Evolutionary conservation across 257 asterid species (phyloP).

Genomic region (Solanum lycopersicoides): DNA sequence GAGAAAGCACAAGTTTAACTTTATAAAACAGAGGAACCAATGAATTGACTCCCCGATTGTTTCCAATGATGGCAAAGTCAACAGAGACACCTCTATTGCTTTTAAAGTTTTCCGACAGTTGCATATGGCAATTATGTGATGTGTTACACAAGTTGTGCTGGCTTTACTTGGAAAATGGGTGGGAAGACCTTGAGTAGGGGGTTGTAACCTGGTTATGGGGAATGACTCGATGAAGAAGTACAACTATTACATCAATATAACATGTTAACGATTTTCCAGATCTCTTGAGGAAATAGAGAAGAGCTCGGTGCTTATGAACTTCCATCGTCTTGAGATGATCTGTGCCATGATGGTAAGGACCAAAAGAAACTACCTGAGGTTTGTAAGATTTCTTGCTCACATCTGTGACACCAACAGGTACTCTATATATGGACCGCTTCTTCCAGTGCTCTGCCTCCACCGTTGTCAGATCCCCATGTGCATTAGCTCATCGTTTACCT

Average conservation of each 20-base stretch:
- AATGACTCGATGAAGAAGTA: too few species aligned
- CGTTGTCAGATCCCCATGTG: neutral
- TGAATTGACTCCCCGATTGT: too few species aligned
- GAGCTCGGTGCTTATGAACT: slow-evolving; percentile 39
- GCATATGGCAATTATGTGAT: too few species aligned
- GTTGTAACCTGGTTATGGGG: too few species aligned
- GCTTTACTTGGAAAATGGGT: too few species aligned
- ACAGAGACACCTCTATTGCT: too few species aligned
- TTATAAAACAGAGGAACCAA: too few species aligned
- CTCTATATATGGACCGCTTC: slow-evolving; percentile 28
- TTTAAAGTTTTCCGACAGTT: too few species aligned
- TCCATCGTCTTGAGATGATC: slow-evolving; percentile 26
- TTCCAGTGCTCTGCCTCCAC: slow-evolving; percentile 23
- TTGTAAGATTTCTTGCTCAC: slow-evolving; percentile 16
- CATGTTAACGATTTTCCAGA: slow-evolving; percentile 4
- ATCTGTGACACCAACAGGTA: slow-evolving; percentile 19
- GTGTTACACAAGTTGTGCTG: too few species aligned
- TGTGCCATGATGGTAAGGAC: slow-evolving; percentile 33
- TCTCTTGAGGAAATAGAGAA: slow-evolving; percentile 24
- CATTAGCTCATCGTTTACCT: slow-evolving; percentile 11
- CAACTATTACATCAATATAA: neutral
- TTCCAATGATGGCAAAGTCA: too few species aligned
- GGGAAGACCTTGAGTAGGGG: too few species aligned
- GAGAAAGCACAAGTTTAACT: too few species aligned
- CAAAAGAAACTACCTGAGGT: slow-evolving; percentile 37